Conservation (phyloP, 768 basidiomycete genomes). For the Boletus sp. region DNA sequence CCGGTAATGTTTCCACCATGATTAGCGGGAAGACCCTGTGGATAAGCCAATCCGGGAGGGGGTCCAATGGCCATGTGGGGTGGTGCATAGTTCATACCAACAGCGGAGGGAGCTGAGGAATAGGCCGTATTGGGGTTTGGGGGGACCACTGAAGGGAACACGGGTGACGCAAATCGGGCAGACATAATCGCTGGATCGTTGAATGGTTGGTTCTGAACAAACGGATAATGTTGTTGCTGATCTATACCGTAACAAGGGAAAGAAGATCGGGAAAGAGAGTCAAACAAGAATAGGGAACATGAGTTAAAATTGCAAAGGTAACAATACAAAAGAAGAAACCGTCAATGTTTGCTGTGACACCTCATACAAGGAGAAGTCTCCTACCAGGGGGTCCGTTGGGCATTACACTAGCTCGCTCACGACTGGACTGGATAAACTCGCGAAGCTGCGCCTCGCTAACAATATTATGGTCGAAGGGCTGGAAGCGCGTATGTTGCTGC, state of each 20-base stretch:
- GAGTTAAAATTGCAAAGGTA: constrained; percentile 23
- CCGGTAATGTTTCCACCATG: constrained; percentile 15
- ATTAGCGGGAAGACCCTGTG: constrained; percentile 32
- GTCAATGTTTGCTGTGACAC: constrained; percentile 31
- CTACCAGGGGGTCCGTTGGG: constrained; percentile 43
- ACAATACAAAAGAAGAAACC: constrained; percentile 27
- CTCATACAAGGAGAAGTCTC: constrained; percentile 44
- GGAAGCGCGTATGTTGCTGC: constrained; percentile 43
- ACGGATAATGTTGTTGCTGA: constrained; percentile 34
- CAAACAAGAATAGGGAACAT: constrained; percentile 10
- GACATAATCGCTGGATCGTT: constrained; percentile 81
- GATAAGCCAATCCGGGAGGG: constrained; percentile 62
- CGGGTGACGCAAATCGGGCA: constrained; percentile 52
- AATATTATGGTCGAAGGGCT: constrained; percentile 49
- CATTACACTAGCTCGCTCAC: constrained; percentile 46
- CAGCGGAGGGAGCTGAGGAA: constrained; percentile 11
- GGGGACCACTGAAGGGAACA: constrained; percentile 22
- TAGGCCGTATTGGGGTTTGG: constrained; percentile 11
- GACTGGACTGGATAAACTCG: constrained; percentile 70
- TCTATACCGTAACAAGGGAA: constrained; percentile 31
- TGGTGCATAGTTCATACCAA: constrained; percentile 11
- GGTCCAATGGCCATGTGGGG: constrained; percentile 46
- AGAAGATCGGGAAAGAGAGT: constrained; percentile 10
- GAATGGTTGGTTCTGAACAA: constrained; percentile 47
- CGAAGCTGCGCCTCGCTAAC: constrained; percentile 76